These are phyloP conservation scores for Leucoagaricus sp. DNA, from an alignment of 1,284 basidiomycete genomes.

Conservation along the genomic window DNA sequence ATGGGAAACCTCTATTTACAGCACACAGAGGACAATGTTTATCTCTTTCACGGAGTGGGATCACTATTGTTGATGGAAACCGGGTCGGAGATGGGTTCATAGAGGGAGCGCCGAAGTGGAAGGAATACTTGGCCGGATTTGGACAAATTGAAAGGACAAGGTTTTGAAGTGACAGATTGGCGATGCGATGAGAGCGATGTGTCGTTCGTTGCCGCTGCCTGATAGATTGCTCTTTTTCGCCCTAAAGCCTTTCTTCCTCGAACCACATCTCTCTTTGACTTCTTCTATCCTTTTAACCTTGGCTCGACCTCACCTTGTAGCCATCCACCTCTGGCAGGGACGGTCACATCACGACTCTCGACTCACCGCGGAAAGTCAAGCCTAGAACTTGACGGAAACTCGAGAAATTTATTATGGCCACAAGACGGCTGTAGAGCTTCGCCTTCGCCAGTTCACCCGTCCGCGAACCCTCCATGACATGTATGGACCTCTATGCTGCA, in stretches of 20 bases:
- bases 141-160: neutral
- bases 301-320: neutral
- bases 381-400: neutral
- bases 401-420: conserved; percentile 12
- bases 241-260: neutral
- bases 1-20: neutral
- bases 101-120: neutral
- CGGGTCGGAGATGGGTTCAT: neutral
- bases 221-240: conserved; percentile 6
- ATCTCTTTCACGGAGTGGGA: neutral
- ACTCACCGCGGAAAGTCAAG: neutral
- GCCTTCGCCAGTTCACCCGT: neutral
- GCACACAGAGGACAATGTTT: neutral
- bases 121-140: neutral
- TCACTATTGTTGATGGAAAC: neutral
- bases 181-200: conserved; percentile 7
- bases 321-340: conserved; percentile 6
- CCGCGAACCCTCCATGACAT: neutral
- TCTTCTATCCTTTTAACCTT: neutral
- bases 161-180: conserved; percentile 13
- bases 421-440: conserved; percentile 1
- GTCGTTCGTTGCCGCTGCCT: conserved; percentile 7
- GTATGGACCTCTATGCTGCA: neutral
- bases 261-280: neutral
- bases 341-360: neutral